Base-by-base conservation (phyloP, 306 rosid genomes). In the Dryas alaskensis region DNA sequence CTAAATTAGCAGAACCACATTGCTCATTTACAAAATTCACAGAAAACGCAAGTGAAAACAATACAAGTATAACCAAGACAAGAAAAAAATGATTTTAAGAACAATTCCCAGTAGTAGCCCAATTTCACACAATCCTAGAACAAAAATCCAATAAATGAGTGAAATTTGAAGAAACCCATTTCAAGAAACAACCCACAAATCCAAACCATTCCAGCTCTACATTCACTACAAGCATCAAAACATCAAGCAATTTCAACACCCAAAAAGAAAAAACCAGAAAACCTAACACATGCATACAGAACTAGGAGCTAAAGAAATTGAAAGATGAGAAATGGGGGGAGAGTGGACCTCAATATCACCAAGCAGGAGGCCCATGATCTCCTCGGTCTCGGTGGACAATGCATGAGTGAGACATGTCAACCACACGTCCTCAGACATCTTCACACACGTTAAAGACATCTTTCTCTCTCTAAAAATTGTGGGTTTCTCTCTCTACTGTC, bases 301-400 rank as follows among this genome's bases (percentile, higher is more conserved):
- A 54, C 31, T 53, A 4, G 10, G 46, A 60, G 6, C 10, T 2
- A 50, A 51, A 71, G 54, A 45, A 13, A 7, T 8, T 8, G 10
- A 48, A 45, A 47, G 58, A 57, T 62, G 78, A 2, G 8, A 10
- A 60, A 55, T 68, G 74, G 25, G 37, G 37, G 60, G 27, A 77
- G 72, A 61, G 58, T 10, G 8, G 69, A 91, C 98, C 93, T 91
- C 91, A 50, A 95, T 92, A 73, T 95, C 99, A 10, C 99, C 99
- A 13, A 95, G 93, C 9, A 95, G 93, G 76, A 95, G 99, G 2
- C 99, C 99, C 99, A 95, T 95, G 82, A 95, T 92, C 85, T 95
- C 99, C 73, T 95, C 99, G 45, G 99, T 92, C 84, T 95, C 98
- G 4, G 99, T 95, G 81, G 99, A 90, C 84, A 95, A 82, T 76